Evolutionary conservation across 2,329 filamentous ascomycete genomes (phyloP).

Genomic region (Dactylellina cionopaga): DNA sequence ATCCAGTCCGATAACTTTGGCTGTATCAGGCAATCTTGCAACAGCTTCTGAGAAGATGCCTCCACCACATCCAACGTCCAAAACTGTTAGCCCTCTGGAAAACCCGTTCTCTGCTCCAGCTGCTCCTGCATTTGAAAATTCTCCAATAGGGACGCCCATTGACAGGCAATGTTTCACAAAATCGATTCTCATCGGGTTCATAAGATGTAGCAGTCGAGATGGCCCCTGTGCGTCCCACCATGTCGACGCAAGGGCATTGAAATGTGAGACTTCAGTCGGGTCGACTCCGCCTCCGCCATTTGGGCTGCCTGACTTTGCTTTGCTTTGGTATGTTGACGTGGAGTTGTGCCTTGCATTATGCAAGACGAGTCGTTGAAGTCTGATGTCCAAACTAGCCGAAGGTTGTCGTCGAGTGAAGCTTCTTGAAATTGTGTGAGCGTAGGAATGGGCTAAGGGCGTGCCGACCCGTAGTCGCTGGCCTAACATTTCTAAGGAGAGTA

Average conservation of each 20-base stretch:
- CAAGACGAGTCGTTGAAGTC: background rate
- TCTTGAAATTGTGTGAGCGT: slow-evolving; percentile 4
- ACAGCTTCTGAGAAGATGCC: slow-evolving; percentile 95
- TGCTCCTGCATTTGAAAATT: slow-evolving; percentile 58
- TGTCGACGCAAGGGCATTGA: slow-evolving; percentile 87
- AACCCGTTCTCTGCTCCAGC: slow-evolving; percentile 17
- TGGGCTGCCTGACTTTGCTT: slow-evolving; percentile 6
- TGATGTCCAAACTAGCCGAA: background rate
- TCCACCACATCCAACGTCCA: slow-evolving; percentile 94
- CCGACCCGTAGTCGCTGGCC: slow-evolving; percentile 32
- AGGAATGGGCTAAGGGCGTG: slow-evolving; percentile 29
- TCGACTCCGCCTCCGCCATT: slow-evolving; percentile 75
- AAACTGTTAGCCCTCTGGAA: slow-evolving; percentile 70
- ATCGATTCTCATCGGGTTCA: slow-evolving; percentile 96
- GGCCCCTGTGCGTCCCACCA: slow-evolving; percentile 98
- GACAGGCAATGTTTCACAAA: slow-evolving; percentile 81
- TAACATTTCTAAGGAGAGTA: slow-evolving; percentile 22
- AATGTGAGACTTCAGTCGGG: slow-evolving; percentile 88
- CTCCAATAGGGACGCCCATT: slow-evolving; percentile 64
- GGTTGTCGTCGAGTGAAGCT: background rate
- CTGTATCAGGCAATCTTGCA: slow-evolving; percentile 73
- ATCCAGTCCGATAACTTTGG: slow-evolving; percentile 78
- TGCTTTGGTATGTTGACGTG: slow-evolving; percentile 40
- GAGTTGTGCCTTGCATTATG: slow-evolving; percentile 38
- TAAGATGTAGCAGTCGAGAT: slow-evolving; percentile 90